These are phyloP conservation scores for Mycena citricolor DNA, from an alignment of 1,284 basidiomycete species.

Conservation along the genomic window DNA sequence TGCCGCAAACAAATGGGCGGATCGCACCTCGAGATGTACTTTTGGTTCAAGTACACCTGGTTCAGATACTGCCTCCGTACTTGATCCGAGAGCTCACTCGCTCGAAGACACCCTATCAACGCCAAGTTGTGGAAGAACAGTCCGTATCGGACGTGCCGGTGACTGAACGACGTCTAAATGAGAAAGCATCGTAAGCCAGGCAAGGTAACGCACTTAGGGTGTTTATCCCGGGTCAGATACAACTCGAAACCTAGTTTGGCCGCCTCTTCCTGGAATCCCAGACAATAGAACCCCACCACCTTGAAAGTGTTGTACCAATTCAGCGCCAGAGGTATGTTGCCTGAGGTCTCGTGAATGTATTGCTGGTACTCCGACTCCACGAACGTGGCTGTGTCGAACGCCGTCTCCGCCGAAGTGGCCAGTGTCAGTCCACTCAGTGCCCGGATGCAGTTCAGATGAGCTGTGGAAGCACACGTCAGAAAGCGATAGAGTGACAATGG, in stretches of 20 bases:
- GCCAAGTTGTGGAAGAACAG: conserved; percentile 69
- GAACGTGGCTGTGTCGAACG: conserved; percentile 62
- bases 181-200: background rate
- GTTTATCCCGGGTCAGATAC: conserved; percentile 53
- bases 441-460: conserved; percentile 58
- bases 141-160: conserved; percentile 63
- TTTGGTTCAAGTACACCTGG: conserved; percentile 60
- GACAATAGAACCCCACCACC: conserved; percentile 60
- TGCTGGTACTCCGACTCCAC: conserved; percentile 54
- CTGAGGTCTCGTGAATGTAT: conserved; percentile 41
- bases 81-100: conserved; percentile 39
- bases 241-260: conserved; percentile 61
- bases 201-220: conserved; percentile 55
- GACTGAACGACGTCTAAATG: conserved; percentile 37
- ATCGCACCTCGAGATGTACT: conserved; percentile 54
- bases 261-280: conserved; percentile 58
- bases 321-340: conserved; percentile 50
- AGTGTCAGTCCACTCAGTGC: conserved; percentile 60
- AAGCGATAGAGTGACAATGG: conserved; percentile 13
- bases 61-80: conserved; percentile 44
- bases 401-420: conserved; percentile 44
- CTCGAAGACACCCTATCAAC: conserved; percentile 55
- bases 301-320: conserved; percentile 64
- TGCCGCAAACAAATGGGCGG: background rate
- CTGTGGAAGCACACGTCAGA: too few species aligned